Conservation (phyloP, 305 asterid species). For the Fraxinus greggii region DNA sequence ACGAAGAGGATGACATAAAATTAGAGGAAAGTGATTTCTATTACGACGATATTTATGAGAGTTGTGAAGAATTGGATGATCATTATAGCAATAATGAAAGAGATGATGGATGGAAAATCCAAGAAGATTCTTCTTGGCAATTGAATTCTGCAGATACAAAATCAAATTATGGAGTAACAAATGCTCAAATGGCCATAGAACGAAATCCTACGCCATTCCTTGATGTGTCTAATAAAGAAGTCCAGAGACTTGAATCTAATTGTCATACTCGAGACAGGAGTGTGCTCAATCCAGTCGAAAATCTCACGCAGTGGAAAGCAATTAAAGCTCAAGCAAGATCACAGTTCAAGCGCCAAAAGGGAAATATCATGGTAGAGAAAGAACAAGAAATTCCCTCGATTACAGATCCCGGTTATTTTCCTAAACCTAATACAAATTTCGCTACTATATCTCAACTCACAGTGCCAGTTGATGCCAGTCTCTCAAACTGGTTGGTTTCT, state of each 20-base stretch:
- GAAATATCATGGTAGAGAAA: slow-evolving; percentile 30
- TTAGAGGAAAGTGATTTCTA: slow-evolving; percentile 35
- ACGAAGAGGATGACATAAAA: slow-evolving; percentile 40
- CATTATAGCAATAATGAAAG: neutral
- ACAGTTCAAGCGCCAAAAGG: slow-evolving; percentile 40
- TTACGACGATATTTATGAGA: slow-evolving; percentile 27
- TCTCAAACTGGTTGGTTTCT: slow-evolving; percentile 54
- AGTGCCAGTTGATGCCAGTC: slow-evolving; percentile 51
- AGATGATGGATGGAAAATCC: slow-evolving; percentile 3
- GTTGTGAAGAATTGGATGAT: slow-evolving; percentile 11
- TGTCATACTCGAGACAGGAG: slow-evolving; percentile 25
- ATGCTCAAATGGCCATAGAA: too few relatives aligned
- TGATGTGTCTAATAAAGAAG: slow-evolving; percentile 20
- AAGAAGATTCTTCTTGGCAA: neutral
- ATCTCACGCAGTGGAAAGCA: slow-evolving; percentile 65
- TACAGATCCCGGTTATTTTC: slow-evolving; percentile 9
- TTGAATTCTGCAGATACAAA: slow-evolving; percentile 12
- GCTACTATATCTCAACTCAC: neutral
- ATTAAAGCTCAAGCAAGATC: slow-evolving; percentile 45
- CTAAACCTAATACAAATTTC: slow-evolving; percentile 4
- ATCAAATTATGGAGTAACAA: neutral
- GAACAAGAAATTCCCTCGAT: slow-evolving; percentile 22
- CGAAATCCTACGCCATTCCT: neutral
- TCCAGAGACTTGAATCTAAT: slow-evolving; percentile 18
- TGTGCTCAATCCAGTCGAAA: slow-evolving; percentile 71